Evolutionary conservation across 2,329 filamentous ascomycete genomes (phyloP).

Genomic region (Thelonectria olida): DNA sequence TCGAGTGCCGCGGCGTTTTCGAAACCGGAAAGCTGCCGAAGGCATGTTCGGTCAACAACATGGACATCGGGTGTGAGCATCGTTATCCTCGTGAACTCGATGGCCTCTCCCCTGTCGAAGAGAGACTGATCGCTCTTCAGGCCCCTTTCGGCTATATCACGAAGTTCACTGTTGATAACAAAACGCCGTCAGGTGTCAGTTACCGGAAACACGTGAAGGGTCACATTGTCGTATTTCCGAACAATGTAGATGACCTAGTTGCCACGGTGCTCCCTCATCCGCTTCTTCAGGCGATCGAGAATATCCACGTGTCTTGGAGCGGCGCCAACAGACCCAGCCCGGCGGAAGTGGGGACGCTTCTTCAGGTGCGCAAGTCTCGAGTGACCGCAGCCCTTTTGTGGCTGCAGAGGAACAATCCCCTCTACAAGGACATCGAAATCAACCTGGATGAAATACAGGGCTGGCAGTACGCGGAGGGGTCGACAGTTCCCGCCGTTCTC

Average conservation of each 20-base stretch:
- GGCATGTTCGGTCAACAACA: too few species aligned
- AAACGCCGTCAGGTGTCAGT: not conserved
- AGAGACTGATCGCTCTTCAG: too few species aligned
- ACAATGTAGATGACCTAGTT: constrained; percentile 22
- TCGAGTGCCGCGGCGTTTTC: too few species aligned
- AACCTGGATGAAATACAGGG: constrained; percentile 9
- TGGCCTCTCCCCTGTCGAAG: too few species aligned
- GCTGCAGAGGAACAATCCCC: constrained; percentile 16
- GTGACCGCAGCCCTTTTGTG: not conserved
- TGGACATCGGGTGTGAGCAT: too few species aligned
- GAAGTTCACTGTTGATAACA: too few species aligned
- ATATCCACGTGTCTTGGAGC: constrained; percentile 20
- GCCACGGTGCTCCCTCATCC: constrained; percentile 15
- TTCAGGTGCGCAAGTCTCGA: constrained; percentile 13
- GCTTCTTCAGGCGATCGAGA: constrained; percentile 10
- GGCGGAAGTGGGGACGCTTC: constrained; percentile 8
- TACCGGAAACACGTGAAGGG: constrained; percentile 23
- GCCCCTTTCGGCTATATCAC: too few species aligned
- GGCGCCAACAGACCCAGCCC: not conserved
- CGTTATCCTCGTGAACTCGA: too few species aligned
- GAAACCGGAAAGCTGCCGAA: too few species aligned
- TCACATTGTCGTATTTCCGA: constrained; percentile 19
- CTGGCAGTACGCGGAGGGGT: constrained; percentile 8
- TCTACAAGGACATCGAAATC: constrained; percentile 8
- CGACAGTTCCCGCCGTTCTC: not conserved